phyloP scores from a whole-genome alignment of 2,329 filamentous ascomycete species.

The Scedosporium dehoogii region DNA sequence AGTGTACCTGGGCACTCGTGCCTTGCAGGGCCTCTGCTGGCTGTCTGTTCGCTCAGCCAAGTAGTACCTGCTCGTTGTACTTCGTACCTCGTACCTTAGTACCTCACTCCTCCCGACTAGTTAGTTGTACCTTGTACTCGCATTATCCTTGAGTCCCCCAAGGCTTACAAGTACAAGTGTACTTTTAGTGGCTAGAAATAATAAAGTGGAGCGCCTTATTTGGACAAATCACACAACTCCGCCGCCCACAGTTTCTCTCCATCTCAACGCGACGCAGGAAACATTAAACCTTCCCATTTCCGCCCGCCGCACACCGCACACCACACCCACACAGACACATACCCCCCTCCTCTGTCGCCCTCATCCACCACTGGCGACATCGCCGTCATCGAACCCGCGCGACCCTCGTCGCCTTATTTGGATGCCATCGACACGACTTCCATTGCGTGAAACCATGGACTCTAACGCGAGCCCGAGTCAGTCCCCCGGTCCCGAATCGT shows the following conservation, averaged over 20 bases:
- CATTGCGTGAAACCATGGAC: slow-evolving; percentile 34
- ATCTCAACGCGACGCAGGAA: neutral
- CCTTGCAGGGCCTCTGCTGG: no score
- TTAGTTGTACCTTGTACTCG: neutral
- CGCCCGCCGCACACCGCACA: neutral
- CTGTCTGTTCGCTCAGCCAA: no score
- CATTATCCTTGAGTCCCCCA: neutral
- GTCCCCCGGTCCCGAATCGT: slow-evolving; percentile 40
- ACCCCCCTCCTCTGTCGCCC: neutral
- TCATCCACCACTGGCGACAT: neutral
- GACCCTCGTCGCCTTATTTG: slow-evolving; percentile 3
- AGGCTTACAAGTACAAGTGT: neutral
- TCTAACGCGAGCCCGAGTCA: slow-evolving; percentile 44
- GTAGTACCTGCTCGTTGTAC: no score
- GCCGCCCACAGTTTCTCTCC: neutral
- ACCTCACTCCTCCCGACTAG: no score
- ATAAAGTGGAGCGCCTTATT: neutral
- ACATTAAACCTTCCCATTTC: neutral
- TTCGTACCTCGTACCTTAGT: no score
- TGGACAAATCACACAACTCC: slow-evolving; percentile 1
- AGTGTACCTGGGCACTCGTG: no score
- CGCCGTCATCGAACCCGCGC: neutral
- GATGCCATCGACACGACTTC: neutral
- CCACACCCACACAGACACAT: no score
- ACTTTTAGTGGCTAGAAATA: neutral